phyloP scores from a whole-genome alignment of 2,329 filamentous ascomycete species.

The Monosporascus cannonballus region DNA sequence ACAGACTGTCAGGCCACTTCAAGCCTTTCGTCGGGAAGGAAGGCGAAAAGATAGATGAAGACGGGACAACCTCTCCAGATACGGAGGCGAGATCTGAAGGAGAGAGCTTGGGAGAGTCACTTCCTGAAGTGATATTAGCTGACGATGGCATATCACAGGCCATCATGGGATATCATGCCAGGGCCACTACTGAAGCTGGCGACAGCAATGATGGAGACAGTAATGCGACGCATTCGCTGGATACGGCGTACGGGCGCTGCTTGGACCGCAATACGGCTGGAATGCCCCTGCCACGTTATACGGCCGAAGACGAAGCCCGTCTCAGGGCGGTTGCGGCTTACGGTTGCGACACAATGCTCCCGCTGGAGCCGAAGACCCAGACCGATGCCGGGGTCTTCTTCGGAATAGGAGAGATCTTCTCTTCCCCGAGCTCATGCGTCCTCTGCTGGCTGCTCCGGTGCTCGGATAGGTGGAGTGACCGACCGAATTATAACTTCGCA shows the following conservation, averaged over 20 bases:
- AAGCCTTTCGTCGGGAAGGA: slow-evolving; percentile 3
- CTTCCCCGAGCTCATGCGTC: neutral
- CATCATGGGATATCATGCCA: neutral
- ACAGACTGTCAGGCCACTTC: slow-evolving; percentile 3
- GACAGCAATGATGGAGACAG: neutral
- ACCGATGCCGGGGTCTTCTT: neutral
- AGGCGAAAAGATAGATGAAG: too few relatives aligned
- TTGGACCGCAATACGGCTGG: neutral
- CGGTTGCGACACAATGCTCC: neutral
- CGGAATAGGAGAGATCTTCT: neutral
- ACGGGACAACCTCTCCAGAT: too few relatives aligned
- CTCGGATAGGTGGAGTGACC: neutral
- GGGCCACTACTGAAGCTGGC: neutral
- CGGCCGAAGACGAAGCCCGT: neutral
- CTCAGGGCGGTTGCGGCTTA: neutral
- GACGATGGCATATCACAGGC: neutral
- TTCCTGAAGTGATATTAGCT: too few relatives aligned
- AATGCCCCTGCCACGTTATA: neutral
- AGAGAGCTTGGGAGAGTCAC: too few relatives aligned
- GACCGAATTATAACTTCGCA: neutral
- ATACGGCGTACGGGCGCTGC: neutral
- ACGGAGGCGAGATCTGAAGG: too few relatives aligned
- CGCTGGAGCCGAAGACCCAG: neutral
- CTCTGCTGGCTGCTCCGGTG: neutral
- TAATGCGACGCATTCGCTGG: neutral